Conservation (phyloP, 2,329 filamentous ascomycete genomes). For the Aspergillus pseudoviridinutans region DNA sequence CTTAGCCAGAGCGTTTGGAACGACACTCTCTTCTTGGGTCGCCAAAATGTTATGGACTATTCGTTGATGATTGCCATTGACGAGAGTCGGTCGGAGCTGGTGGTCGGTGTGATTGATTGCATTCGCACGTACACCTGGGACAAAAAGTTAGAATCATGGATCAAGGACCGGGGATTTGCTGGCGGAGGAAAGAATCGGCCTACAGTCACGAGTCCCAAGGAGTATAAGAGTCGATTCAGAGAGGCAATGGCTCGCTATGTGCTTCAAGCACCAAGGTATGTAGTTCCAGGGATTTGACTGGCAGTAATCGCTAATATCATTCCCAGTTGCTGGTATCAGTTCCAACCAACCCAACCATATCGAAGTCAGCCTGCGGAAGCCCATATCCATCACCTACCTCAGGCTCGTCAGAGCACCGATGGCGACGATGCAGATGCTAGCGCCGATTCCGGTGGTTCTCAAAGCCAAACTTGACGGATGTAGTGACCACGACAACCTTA, state of each 20-base stretch:
- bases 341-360: conserved; percentile 31
- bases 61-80: conserved; percentile 98
- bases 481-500: background rate
- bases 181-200: conserved; percentile 77
- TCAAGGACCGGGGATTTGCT: conserved; percentile 90
- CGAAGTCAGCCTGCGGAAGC: conserved; percentile 26
- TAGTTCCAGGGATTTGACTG: background rate
- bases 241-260: conserved; percentile 92
- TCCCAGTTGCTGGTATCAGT: conserved; percentile 45
- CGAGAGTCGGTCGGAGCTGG: conserved; percentile 80
- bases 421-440: conserved; percentile 17
- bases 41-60: conserved; percentile 99
- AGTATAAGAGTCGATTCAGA: conserved; percentile 93
- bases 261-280: conserved; percentile 47
- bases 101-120: conserved; percentile 97
- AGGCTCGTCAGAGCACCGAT: conserved; percentile 2
- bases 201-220: conserved; percentile 93
- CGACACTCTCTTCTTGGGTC: conserved; percentile 89
- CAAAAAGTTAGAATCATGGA: conserved; percentile 99
- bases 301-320: conserved; percentile 1
- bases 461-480: background rate
- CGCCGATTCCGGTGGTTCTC: background rate
- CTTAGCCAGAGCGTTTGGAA: conserved; percentile 92
- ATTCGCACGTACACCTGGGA: conserved; percentile 99
- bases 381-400: conserved; percentile 11